Evolutionary conservation across 140 eudicot genomes (phyloP), one percentile per base, ranked within the genome.

Genomic region (Ambrosia hybrid): DNA sequence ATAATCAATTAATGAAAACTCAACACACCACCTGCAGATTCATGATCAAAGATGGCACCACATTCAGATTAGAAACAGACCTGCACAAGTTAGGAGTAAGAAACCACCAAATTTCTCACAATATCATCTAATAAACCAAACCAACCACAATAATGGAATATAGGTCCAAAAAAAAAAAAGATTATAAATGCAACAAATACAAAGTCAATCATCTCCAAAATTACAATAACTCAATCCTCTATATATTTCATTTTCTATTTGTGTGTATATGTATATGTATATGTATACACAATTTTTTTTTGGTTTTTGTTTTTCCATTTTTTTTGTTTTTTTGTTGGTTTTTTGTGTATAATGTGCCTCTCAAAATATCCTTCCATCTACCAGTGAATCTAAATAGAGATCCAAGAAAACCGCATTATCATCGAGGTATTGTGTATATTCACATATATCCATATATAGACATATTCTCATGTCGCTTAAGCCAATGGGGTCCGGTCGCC

Each of bases 321-420:
- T 7, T 39, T 41, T 43, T 52, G 52, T 1, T 5, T 67, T 66
- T 75, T 75, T 2, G 9, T 2, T 33, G 62, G 33, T 16, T 74
- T 65, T 57, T 78, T 65, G 21, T 71, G 38, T 62, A 41, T 41
- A 41, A 69, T 60, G 60, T 62, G 67, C 73, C 72, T 71, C 73
- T 71, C 82, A 78, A 78, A 77, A 63, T 73, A 78, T 63, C 72
- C 52, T 70, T 77, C 41, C 71, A 63, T 70, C 77, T 52, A 77
- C 71, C 70, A 68, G 33, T 58, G 76, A 76, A 46, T 68, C 62
- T 76, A 67, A 52, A 45, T 8, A 55, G 71, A 77, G 70, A 77
- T 77, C 65, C 81, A 77, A 53, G 81, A 62, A 70, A 77, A 76
- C 71, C 65, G 72, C 67, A 77, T 77, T 72, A 77, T 77, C 77